Evolutionary conservation across 352 stramenopile genomes (phyloP).

Genomic region (Pythium monospermum): DNA sequence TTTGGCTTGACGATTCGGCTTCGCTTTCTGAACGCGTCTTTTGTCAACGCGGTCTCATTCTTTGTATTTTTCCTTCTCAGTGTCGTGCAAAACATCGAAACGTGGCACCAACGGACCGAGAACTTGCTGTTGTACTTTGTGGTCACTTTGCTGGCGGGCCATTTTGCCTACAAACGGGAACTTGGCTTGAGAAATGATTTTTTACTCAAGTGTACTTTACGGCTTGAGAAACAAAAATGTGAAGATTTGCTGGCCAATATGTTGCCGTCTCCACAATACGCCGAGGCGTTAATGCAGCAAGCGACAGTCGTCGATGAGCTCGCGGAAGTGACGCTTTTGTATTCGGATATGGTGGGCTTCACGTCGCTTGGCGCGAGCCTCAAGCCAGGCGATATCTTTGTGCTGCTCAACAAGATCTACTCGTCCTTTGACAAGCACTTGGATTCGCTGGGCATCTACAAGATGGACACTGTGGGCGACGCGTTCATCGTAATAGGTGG

Average conservation of each 20-base stretch:
- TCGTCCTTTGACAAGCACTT: conserved; percentile 76
- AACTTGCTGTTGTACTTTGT: conserved; percentile 36
- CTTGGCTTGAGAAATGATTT: conserved; percentile 66
- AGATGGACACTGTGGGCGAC: conserved; percentile 84
- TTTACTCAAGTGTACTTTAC: conserved; percentile 71
- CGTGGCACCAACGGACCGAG: conserved; percentile 35
- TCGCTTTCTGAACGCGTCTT: conserved; percentile 46
- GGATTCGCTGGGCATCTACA: conserved; percentile 80
- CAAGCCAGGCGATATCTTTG: conserved; percentile 58
- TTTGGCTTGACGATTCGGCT: conserved; percentile 54
- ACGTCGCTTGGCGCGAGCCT: conserved; percentile 59
- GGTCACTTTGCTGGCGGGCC: conserved; percentile 23
- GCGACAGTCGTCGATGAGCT: conserved; percentile 79
- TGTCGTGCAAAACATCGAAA: conserved; percentile 12
- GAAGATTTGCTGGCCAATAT: conserved; percentile 84
- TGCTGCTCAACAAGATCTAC: conserved; percentile 82
- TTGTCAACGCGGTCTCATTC: conserved; percentile 41
- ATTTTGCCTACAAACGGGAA: conserved; percentile 65
- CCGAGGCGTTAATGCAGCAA: conserved; percentile 62
- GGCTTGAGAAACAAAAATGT: conserved; percentile 75
- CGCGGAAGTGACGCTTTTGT: conserved; percentile 77
- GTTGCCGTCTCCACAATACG: conserved; percentile 71
- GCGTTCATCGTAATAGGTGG: conserved; percentile 82
- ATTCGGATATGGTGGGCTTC: conserved; percentile 86
- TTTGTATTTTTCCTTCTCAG: conserved; percentile 28